phyloP scores from a whole-genome alignment of 2,329 filamentous ascomycete species.

The Alternaria burnsii region DNA sequence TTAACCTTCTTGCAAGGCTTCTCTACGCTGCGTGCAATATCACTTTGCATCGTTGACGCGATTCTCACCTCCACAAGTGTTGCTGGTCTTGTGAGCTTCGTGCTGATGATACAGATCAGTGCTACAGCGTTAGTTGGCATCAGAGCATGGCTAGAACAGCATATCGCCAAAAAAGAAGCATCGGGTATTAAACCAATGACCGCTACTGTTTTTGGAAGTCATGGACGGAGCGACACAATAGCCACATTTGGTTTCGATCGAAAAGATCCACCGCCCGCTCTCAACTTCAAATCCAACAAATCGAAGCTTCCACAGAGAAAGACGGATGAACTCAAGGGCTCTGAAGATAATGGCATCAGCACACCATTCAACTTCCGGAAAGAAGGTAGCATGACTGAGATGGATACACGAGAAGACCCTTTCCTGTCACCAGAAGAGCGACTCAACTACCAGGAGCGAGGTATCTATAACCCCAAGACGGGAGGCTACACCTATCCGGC shows the following conservation, averaged over 20 bases:
- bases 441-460: conserved; percentile 20
- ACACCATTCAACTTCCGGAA: conserved; percentile 34
- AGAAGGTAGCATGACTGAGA: conserved; percentile 20
- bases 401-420: background rate
- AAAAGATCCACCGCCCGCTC: conserved; percentile 13
- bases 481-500: background rate
- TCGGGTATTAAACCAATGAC: conserved; percentile 1
- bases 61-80: conserved; percentile 29
- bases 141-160: conserved; percentile 37
- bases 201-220: background rate
- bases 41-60: conserved; percentile 40
- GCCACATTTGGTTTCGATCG: conserved; percentile 30
- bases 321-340: conserved; percentile 28
- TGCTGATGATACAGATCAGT: conserved; percentile 35
- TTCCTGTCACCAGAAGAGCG: conserved; percentile 6
- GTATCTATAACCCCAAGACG: conserved; percentile 16
- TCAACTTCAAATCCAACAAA: conserved; percentile 10
- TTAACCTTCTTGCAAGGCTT: conserved; percentile 34
- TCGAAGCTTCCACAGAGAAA: conserved; percentile 15
- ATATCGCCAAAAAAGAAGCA: conserved; percentile 30
- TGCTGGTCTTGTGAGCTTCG: conserved; percentile 22
- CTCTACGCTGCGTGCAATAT: conserved; percentile 31
- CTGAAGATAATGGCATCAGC: conserved; percentile 32
- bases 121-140: conserved; percentile 31
- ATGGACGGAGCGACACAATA: conserved; percentile 22